A percentile compares a stretch with the other conserved stretches of the same genome.
Conservation (phyloP, 2,329 filamentous ascomycete genomes). For the Gyromitra esculenta region DNA sequence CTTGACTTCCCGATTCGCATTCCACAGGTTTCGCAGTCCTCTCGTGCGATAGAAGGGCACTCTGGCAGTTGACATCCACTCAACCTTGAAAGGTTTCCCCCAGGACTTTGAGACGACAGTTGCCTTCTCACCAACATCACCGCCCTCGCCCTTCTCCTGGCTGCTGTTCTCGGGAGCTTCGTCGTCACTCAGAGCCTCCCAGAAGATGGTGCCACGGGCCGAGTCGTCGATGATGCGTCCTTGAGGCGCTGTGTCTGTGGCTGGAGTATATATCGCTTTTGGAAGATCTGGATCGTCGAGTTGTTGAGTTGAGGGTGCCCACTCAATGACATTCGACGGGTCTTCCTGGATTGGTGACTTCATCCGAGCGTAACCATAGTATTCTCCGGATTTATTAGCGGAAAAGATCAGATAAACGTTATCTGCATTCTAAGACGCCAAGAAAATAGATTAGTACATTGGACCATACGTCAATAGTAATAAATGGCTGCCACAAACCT, state of each 20-base stretch:
- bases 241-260: conserved; percentile 79
- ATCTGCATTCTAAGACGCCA: conserved; percentile 70
- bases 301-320: conserved; percentile 72
- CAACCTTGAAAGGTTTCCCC: conserved; percentile 89
- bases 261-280: conserved; percentile 80
- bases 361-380: conserved; percentile 96
- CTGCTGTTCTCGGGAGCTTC: conserved; percentile 58
- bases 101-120: conserved; percentile 71
- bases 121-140: conserved; percentile 63
- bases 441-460: background rate
- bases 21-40: conserved; percentile 91
- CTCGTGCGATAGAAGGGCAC: conserved; percentile 89
- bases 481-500: conserved; percentile 66
- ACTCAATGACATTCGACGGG: conserved; percentile 73
- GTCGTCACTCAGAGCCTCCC: conserved; percentile 80
- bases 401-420: conserved; percentile 94
- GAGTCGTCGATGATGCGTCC: conserved; percentile 93
- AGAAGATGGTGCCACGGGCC: conserved; percentile 93
- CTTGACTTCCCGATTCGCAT: conserved; percentile 93
- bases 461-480: background rate
- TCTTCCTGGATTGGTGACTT: conserved; percentile 82
- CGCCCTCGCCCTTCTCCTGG: conserved; percentile 60
- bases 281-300: conserved; percentile 71
- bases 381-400: conserved; percentile 96
- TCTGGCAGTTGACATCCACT: conserved; percentile 85